Percentiles rank a stretch among this genome's conserved stretches.
phyloP scores from a whole-genome alignment of 2,329 filamentous ascomycete genomes.

The Xylaria sp. region DNA sequence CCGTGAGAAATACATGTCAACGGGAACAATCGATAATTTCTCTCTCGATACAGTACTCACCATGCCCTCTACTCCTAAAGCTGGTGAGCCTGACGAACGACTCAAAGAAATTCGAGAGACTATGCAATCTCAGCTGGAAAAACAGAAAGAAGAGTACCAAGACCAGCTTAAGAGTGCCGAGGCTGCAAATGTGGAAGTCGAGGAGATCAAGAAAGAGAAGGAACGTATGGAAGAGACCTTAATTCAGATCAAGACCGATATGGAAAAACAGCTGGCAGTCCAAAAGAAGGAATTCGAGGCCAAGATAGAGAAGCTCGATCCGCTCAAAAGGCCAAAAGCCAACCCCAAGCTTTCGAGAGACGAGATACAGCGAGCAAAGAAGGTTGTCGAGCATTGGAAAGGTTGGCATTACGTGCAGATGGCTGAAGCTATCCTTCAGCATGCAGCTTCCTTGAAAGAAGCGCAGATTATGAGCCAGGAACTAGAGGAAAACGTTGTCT shows the following conservation, averaged over 20 bases:
- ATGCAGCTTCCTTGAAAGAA: constrained; percentile 89
- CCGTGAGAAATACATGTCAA: constrained; percentile 95
- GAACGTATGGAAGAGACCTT: constrained; percentile 85
- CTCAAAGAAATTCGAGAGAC: constrained; percentile 80
- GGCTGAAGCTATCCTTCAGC: constrained; percentile 89
- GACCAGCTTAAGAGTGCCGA: constrained; percentile 80
- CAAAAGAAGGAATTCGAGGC: constrained; percentile 88
- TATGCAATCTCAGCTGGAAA: constrained; percentile 84
- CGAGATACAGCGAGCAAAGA: constrained; percentile 76
- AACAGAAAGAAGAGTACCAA: constrained; percentile 84
- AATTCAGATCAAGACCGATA: constrained; percentile 81
- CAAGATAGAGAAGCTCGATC: constrained; percentile 80
- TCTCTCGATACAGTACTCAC: constrained; percentile 94
- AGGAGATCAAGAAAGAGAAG: constrained; percentile 86
- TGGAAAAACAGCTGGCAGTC: constrained; percentile 83
- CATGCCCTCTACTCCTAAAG: constrained; percentile 90
- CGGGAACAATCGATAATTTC: constrained; percentile 93
- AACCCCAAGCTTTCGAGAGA: constrained; percentile 73
- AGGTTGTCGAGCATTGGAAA: constrained; percentile 78
- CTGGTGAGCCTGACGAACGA: constrained; percentile 78
- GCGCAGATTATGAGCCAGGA: constrained; percentile 98
- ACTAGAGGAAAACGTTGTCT: constrained; percentile 90
- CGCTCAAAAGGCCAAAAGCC: constrained; percentile 68
- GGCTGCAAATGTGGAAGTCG: constrained; percentile 78
- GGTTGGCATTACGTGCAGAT: constrained; percentile 89